These are phyloP conservation scores for Saccharum officinarum DNA, from an alignment of 176 grass and related monocot species.

Conservation along the genomic window DNA sequence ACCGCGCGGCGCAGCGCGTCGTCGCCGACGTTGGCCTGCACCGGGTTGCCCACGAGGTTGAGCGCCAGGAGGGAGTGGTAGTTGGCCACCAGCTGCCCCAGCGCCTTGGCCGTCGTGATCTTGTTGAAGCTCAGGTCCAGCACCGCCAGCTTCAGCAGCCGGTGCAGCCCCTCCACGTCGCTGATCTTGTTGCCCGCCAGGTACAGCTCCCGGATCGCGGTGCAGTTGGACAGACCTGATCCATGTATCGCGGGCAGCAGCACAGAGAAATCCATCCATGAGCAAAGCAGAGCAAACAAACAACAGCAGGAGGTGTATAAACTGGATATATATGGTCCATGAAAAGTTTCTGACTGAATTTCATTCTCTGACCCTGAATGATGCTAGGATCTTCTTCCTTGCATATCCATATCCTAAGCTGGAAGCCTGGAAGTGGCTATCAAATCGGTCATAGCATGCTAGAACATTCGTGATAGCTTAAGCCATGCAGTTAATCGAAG, in stretches of 20 bases:
- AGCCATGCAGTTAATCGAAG: not conserved
- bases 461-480: not conserved
- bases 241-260: not conserved
- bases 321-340: not conserved
- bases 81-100: conserved; percentile 97
- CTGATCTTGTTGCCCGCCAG: conserved; percentile 90
- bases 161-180: conserved; percentile 90
- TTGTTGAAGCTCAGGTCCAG: conserved; percentile 98
- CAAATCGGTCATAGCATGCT: not conserved
- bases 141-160: conserved; percentile 90
- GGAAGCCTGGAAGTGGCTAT: not conserved
- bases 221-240: conserved; percentile 83
- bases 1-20: conserved; percentile 73
- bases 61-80: conserved; percentile 91
- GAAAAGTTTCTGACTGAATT: not conserved
- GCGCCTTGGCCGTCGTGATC: conserved; percentile 81
- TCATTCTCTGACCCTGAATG: not conserved
- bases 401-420: not conserved
- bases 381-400: not conserved
- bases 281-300: not conserved
- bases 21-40: conserved; percentile 91
- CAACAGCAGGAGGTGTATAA: not conserved
- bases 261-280: not conserved
- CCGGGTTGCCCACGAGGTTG: conserved; percentile 89
- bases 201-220: conserved; percentile 82